Evolutionary conservation across 106 monocot species (phyloP).

Genomic region (Acanthochlamys bracteata): DNA sequence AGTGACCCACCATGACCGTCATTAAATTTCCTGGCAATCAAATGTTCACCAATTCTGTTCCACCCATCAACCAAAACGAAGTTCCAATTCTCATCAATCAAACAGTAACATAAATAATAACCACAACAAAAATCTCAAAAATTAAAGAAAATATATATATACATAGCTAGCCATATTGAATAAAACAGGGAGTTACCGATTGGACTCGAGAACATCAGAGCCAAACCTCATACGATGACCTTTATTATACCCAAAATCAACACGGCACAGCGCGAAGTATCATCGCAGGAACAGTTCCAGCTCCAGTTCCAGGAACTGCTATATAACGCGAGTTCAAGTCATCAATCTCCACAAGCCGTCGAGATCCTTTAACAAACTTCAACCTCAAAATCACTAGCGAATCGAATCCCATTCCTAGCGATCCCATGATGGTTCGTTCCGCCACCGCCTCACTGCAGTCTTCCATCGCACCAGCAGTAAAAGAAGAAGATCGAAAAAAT

Average conservation of each 20-base stretch:
- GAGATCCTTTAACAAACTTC: conserved; percentile 45
- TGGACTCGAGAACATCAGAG: conserved; percentile 85
- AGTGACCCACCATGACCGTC: background rate
- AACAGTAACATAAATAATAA: background rate
- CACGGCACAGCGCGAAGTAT: conserved; percentile 32
- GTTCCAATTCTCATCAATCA: background rate
- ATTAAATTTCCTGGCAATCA: background rate
- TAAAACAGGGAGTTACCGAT: conserved; percentile 18
- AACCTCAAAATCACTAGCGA: conserved; percentile 71
- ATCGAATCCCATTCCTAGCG: conserved; percentile 82
- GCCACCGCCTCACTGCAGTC: conserved; percentile 6
- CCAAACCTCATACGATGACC: conserved; percentile 64
- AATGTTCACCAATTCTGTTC: background rate
- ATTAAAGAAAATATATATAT: background rate
- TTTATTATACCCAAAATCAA: conserved; percentile 65
- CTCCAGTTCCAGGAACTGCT: conserved; percentile 56
- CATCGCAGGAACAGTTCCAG: background rate
- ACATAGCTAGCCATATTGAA: background rate
- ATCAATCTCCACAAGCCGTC: conserved; percentile 52
- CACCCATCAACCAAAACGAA: background rate
- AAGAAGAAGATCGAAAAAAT: too few relatives aligned
- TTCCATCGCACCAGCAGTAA: too few relatives aligned
- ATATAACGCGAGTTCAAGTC: conserved; percentile 38
- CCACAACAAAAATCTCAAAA: background rate
- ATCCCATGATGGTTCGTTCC: conserved; percentile 36